A percentile compares a stretch with the other conserved stretches of the same genome.
Evolutionary conservation across 768 basidiomycete species (phyloP).

Genomic region (Amanita pseudoporphyria): DNA sequence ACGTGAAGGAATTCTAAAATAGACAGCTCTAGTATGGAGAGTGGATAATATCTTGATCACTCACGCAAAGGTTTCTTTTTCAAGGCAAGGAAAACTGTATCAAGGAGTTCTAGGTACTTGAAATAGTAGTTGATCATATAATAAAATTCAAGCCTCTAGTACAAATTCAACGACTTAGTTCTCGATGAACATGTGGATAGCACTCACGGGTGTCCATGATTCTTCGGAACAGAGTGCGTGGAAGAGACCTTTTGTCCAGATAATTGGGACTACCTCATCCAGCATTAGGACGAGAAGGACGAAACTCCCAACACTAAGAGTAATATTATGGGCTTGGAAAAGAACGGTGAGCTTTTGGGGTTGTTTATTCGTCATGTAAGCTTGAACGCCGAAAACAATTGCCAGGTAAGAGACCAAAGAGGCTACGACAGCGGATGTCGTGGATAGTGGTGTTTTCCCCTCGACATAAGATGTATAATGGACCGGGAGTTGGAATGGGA

Average conservation of each 20-base stretch:
- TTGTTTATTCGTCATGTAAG: conserved; percentile 70
- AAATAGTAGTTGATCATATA: conserved; percentile 99
- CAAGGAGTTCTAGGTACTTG: conserved; percentile 94
- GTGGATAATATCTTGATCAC: conserved; percentile 14
- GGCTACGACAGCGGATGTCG: conserved; percentile 60
- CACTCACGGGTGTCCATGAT: conserved; percentile 86
- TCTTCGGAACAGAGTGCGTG: conserved; percentile 64
- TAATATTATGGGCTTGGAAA: conserved; percentile 86
- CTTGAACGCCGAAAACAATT: conserved; percentile 78
- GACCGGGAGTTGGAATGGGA: conserved; percentile 49
- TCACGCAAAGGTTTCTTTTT: conserved; percentile 97
- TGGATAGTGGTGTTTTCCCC: conserved; percentile 76
- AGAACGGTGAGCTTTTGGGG: conserved; percentile 70
- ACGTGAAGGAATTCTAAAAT: conserved; percentile 88
- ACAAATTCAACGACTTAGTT: conserved; percentile 2
- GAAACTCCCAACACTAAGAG: conserved; percentile 79
- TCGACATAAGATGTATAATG: conserved; percentile 57
- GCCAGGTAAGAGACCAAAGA: conserved; percentile 76
- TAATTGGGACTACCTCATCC: conserved; percentile 83
- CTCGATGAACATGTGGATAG: conserved; percentile 5
- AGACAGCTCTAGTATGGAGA: conserved; percentile 1
- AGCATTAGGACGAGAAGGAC: conserved; percentile 81
- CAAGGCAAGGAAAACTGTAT: conserved; percentile 93
- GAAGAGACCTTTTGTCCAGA: conserved; percentile 63
- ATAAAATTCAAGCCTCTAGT: conserved; percentile 84